phyloP scores from a whole-genome alignment of 306 rosid genomes.

The Cicer cuneatum region DNA sequence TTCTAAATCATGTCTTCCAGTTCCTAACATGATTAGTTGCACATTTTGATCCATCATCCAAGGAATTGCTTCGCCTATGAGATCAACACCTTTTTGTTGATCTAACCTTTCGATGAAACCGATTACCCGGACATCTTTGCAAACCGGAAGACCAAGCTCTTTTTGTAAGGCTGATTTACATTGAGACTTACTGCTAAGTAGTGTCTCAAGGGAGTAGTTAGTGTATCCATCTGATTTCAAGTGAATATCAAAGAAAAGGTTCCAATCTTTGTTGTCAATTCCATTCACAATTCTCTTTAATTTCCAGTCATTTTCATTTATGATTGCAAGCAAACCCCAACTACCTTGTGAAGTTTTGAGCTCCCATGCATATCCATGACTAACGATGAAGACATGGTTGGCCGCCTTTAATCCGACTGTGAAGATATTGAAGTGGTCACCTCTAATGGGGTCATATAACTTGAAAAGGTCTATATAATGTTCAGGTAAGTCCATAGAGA shows the following conservation, averaged over 20 bases:
- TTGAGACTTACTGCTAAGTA: slow-evolving; percentile 69
- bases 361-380: slow-evolving; percentile 97
- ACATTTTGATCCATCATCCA: slow-evolving; percentile 89
- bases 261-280: slow-evolving; percentile 86
- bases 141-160: slow-evolving; percentile 84
- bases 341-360: slow-evolving; percentile 85
- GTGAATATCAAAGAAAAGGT: slow-evolving; percentile 67
- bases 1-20: slow-evolving; percentile 83
- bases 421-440: slow-evolving; percentile 93
- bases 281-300: slow-evolving; percentile 90
- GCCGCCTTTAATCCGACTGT: slow-evolving; percentile 91
- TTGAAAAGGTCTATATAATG: slow-evolving; percentile 76
- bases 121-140: slow-evolving; percentile 70
- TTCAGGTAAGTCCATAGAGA: slow-evolving; percentile 64
- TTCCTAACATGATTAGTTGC: slow-evolving; percentile 88
- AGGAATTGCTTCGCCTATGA: slow-evolving; percentile 85
- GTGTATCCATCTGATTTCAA: slow-evolving; percentile 83
- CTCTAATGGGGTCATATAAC: slow-evolving; percentile 82
- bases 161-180: slow-evolving; percentile 89
- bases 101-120: slow-evolving; percentile 87
- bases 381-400: slow-evolving; percentile 82
- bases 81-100: slow-evolving; percentile 89
- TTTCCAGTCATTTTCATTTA: slow-evolving; percentile 88
- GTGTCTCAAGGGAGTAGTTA: slow-evolving; percentile 77
- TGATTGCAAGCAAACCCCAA: slow-evolving; percentile 89